Evolutionary conservation across 225 moss, liverwort and hornwort species (phyloP).

Genomic region (Antitrichia curtipendula): DNA sequence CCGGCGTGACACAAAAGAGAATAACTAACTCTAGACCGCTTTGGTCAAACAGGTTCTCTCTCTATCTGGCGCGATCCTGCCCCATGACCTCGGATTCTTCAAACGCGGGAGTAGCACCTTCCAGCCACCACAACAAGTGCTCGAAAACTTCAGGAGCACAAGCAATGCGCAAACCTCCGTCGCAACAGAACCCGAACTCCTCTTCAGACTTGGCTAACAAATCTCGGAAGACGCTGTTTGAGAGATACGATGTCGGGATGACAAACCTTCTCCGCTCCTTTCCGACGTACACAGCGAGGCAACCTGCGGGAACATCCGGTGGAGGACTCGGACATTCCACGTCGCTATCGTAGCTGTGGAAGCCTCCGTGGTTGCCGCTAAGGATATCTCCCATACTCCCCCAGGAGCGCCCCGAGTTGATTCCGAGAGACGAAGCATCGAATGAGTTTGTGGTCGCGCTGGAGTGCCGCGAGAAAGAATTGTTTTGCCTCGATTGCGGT

Average conservation of each 20-base stretch:
- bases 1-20: background rate
- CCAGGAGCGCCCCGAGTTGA: constrained; percentile 46
- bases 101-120: constrained; percentile 7
- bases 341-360: constrained; percentile 28
- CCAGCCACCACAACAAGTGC: constrained; percentile 75
- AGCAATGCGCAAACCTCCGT: constrained; percentile 85
- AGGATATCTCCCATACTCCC: constrained; percentile 26
- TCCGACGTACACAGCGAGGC: constrained; percentile 73
- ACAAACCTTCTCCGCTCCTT: constrained; percentile 72
- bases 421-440: constrained; percentile 32
- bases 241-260: constrained; percentile 64
- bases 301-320: constrained; percentile 62
- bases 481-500: background rate
- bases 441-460: constrained; percentile 39
- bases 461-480: constrained; percentile 27
- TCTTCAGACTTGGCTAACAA: constrained; percentile 79
- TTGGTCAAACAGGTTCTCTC: background rate
- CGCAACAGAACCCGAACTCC: constrained; percentile 70
- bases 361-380: background rate
- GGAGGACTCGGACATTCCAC: constrained; percentile 24
- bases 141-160: constrained; percentile 82
- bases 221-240: constrained; percentile 56
- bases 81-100: constrained; percentile 6
- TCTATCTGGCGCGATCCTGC: constrained; percentile 7
- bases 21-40: background rate